A percentile compares a stretch with the other conserved stretches of the same genome.
These are phyloP conservation scores for Wickerhamiella spandovensis DNA, from an alignment of 805 yeast species.

Conservation along the genomic window DNA sequence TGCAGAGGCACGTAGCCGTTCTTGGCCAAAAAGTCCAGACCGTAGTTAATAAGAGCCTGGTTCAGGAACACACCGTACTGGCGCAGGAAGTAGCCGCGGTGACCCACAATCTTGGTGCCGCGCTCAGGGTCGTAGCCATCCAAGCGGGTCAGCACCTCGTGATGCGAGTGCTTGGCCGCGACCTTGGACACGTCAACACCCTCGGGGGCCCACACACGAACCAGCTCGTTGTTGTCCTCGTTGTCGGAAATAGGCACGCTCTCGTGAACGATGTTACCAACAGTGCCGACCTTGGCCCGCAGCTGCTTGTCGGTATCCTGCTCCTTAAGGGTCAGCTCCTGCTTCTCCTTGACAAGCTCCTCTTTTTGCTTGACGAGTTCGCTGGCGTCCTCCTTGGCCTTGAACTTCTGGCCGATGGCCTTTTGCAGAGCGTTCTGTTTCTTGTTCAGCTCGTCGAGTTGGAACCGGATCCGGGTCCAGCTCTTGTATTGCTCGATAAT, in stretches of 20 bases:
- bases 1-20: constrained; percentile 81
- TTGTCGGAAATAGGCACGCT: constrained; percentile 75
- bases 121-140: constrained; percentile 99
- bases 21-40: constrained; percentile 67
- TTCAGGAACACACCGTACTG: constrained; percentile 92
- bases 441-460: constrained; percentile 83
- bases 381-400: constrained; percentile 87
- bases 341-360: constrained; percentile 54
- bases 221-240: constrained; percentile 83
- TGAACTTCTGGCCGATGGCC: constrained; percentile 82
- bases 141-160: constrained; percentile 82
- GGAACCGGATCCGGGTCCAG: constrained; percentile 85
- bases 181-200: constrained; percentile 54
- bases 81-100: constrained; percentile 94
- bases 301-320: constrained; percentile 65
- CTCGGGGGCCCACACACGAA: constrained; percentile 79
- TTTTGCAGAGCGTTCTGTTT: constrained; percentile 79
- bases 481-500: constrained; percentile 80
- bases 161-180: constrained; percentile 83
- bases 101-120: constrained; percentile 95
- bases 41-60: constrained; percentile 96
- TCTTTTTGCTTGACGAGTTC: constrained; percentile 77
- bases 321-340: constrained; percentile 50
- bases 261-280: constrained; percentile 91
- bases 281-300: constrained; percentile 68